Base-by-base conservation (phyloP, 2,329 filamentous ascomycete genomes). In the Lachnellula cervina region DNA sequence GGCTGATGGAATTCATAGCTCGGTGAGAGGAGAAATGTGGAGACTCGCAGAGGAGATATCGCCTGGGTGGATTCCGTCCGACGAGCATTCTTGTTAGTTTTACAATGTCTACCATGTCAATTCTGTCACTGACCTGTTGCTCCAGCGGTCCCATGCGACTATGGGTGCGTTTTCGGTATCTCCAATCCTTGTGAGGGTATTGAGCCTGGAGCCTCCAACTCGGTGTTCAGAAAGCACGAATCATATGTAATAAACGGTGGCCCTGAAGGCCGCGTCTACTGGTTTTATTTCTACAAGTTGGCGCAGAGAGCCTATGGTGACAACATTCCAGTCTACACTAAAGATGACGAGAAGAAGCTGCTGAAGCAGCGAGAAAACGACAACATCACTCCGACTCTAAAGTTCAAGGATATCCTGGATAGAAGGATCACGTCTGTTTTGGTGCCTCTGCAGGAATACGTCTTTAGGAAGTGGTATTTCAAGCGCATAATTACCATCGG, bases 391-490 rank as follows among this genome's bases (percentile, higher is more conserved):
- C 28, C 49, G 6, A 28, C 42, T 7, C 35, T 59, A 9, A 61
- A 37, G 7, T 62, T 64, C 19, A 44, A 51, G 6, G 61, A 59
- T 23, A 21, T 65, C 5, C 59, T 56, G 52, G 47, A 58, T 11
- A 50, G 23, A 6, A 52, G 42, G 32, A 60, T 49, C 7, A 17
- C 47, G 2, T 54, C 42, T 14, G 47, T 37, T 17, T 28, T 65
- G 19, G 54, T 53, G 19, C 16, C 59, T 6, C 49, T 61, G 13
- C 58, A 61, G 17, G 64, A 65, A 50, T 51, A 50, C 13, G 47
- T 73, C 1, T 68, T 73, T n/a, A 58, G 69, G 11, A 65, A 68
- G 37, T 76, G 74, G 71, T 67, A 72, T 49, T 74, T 68, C 43
- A 66, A 69, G 11, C 63, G 75, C 9, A 69, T 74, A 3, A 65